Conservation (phyloP, 768 basidiomycete species). For the Agaricus subrufescens region DNA sequence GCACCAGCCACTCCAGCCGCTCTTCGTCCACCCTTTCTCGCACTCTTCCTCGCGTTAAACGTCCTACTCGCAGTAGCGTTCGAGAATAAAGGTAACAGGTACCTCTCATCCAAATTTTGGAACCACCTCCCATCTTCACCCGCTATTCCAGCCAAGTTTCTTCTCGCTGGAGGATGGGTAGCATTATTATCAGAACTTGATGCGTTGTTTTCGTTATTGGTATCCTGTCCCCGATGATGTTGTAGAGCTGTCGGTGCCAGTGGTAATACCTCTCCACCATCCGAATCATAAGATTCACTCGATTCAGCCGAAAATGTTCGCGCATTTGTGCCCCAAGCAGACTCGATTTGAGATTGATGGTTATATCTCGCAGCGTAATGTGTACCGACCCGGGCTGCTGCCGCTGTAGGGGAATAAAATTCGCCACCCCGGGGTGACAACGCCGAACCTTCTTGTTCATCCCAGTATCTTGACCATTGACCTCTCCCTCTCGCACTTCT, state of each 20-base stretch:
- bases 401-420: slow-evolving; percentile 14
- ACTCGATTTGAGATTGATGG: slow-evolving; percentile 27
- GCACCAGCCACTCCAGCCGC: slow-evolving; percentile 12
- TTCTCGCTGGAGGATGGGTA: slow-evolving; percentile 16
- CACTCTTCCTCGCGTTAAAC: slow-evolving; percentile 69
- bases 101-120: slow-evolving; percentile 91
- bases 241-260: slow-evolving; percentile 51
- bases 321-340: slow-evolving; percentile 9
- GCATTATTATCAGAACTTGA: slow-evolving; percentile 5
- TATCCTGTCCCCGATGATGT: slow-evolving; percentile 10
- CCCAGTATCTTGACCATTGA: slow-evolving; percentile 39
- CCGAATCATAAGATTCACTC: slow-evolving; percentile 75
- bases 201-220: not conserved
- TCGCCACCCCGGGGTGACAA: slow-evolving; percentile 17
- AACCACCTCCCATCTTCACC: slow-evolving; percentile 91
- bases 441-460: slow-evolving; percentile 39
- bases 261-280: slow-evolving; percentile 71
- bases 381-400: slow-evolving; percentile 42
- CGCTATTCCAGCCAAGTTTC: slow-evolving; percentile 16
- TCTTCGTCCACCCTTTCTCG: slow-evolving; percentile 42
- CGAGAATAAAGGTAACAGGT: slow-evolving; percentile 87
- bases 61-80: slow-evolving; percentile 86
- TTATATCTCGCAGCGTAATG: slow-evolving; percentile 62
- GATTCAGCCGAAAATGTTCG: slow-evolving; percentile 64
- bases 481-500: slow-evolving; percentile 26